Conservation (phyloP, 768 basidiomycete species). For the Pisolithus albus region DNA sequence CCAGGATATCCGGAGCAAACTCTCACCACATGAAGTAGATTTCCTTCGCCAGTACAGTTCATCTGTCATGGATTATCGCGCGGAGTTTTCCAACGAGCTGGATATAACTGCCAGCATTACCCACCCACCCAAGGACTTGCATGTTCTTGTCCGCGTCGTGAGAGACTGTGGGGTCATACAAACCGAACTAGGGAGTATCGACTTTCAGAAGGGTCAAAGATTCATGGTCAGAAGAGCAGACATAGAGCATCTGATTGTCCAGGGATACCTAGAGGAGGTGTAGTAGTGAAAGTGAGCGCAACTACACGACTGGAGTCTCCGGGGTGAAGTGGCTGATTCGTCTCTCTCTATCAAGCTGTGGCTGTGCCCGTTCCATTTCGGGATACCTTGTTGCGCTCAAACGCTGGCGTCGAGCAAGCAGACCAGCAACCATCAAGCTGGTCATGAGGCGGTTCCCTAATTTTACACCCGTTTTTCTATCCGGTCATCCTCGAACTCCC, state of each 20-base stretch:
- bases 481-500: conserved; percentile 12
- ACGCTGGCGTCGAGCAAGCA: neutral
- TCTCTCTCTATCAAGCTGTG: neutral
- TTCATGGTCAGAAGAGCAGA: conserved; percentile 85
- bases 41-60: conserved; percentile 77
- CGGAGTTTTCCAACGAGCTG: conserved; percentile 77
- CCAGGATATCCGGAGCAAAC: conserved; percentile 59
- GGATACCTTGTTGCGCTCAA: conserved; percentile 1
- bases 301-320: neutral
- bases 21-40: conserved; percentile 78
- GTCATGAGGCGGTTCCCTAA: neutral
- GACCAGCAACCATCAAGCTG: too few species aligned
- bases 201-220: conserved; percentile 84
- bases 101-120: conserved; percentile 82
- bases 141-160: conserved; percentile 81
- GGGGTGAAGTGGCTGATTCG: neutral
- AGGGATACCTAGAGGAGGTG: conserved; percentile 89
- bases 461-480: neutral
- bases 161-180: conserved; percentile 88
- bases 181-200: conserved; percentile 85
- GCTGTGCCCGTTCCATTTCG: conserved; percentile 13
- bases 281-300: conserved; percentile 20
- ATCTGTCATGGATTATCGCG: conserved; percentile 76
- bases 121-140: conserved; percentile 81
- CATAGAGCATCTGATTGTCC: conserved; percentile 90